Percentiles rank a stretch among this genome's conserved stretches.
phyloP scores from a whole-genome alignment of 495 filamentous ascomycete genomes.

The Aspergillus cristatus region DNA sequence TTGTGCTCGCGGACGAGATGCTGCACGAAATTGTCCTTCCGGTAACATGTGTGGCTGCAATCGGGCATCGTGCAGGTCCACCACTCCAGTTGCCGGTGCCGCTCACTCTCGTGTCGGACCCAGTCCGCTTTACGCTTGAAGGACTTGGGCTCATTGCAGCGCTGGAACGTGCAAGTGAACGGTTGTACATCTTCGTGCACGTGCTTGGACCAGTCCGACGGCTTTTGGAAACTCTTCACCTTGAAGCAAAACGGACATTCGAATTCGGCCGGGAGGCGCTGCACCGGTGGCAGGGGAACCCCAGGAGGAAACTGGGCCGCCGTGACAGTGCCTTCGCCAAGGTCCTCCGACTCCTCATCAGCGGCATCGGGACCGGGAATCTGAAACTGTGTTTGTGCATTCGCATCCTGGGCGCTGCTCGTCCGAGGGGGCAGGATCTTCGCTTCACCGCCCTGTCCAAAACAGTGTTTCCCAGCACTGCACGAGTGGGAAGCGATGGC shows the following conservation, averaged over 20 bases:
- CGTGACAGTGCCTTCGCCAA: slow-evolving; percentile 57
- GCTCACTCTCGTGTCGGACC: slow-evolving; percentile 93
- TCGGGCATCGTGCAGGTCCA: slow-evolving; percentile 80
- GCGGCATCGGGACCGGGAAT: slow-evolving; percentile 43
- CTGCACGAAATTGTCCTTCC: slow-evolving; percentile 93
- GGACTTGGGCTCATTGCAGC: slow-evolving; percentile 80
- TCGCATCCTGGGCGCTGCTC: slow-evolving; percentile 37
- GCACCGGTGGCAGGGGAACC: slow-evolving; percentile 75
- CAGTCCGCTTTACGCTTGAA: slow-evolving; percentile 98
- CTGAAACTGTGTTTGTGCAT: slow-evolving; percentile 41
- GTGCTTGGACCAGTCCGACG: slow-evolving; percentile 97
- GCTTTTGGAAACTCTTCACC: slow-evolving; percentile 84
- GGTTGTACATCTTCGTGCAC: slow-evolving; percentile 93
- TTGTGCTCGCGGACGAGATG: slow-evolving; percentile 94
- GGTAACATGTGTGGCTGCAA: slow-evolving; percentile 76
- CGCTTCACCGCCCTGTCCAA: slow-evolving; percentile 51
- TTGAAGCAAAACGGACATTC: slow-evolving; percentile 90
- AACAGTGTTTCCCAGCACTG: slow-evolving; percentile 52
- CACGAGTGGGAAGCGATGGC: too few relatives aligned
- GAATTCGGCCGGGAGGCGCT: slow-evolving; percentile 74
- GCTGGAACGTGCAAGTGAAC: slow-evolving; percentile 86
- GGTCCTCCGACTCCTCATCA: slow-evolving; percentile 53
- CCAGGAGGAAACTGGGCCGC: slow-evolving; percentile 67
- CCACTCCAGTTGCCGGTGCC: slow-evolving; percentile 86
- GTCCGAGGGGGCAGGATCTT: slow-evolving; percentile 41